phyloP scores from a whole-genome alignment of 495 filamentous ascomycete genomes.

The Bombardia bombarda region DNA sequence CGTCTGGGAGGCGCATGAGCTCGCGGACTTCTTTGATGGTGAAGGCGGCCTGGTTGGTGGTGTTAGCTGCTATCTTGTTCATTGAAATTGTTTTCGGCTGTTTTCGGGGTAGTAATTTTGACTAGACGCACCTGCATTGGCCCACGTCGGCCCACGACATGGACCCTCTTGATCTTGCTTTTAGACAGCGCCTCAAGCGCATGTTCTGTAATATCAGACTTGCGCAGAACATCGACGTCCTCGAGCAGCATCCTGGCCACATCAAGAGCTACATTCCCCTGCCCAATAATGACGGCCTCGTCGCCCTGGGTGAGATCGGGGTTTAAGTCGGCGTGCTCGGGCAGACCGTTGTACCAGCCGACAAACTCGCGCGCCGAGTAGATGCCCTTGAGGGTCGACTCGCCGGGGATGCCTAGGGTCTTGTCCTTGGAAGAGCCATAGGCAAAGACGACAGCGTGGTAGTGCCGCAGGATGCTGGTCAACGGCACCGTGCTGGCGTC shows the following conservation, averaged over 20 bases:
- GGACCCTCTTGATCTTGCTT: constrained; percentile 72
- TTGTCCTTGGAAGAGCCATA: constrained; percentile 86
- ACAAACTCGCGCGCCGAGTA: constrained; percentile 91
- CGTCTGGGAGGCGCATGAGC: constrained; percentile 65
- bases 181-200: constrained; percentile 65
- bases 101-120: neutral
- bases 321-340: constrained; percentile 67
- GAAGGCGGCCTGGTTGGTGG: constrained; percentile 60
- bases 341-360: constrained; percentile 96
- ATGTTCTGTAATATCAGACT: constrained; percentile 81
- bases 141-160: constrained; percentile 78
- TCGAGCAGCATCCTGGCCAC: constrained; percentile 82
- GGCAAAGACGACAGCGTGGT: constrained; percentile 86
- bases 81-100: neutral
- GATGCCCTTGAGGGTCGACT: constrained; percentile 60
- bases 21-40: constrained; percentile 92
- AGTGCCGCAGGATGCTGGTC: constrained; percentile 62
- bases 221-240: constrained; percentile 58
- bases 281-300: constrained; percentile 81
- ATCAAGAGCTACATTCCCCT: constrained; percentile 94
- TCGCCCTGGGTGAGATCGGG: constrained; percentile 74
- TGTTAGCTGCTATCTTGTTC: neutral
- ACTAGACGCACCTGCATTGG: constrained; percentile 62
- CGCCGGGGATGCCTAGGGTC: constrained; percentile 71
- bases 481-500: constrained; percentile 56